Percentiles rank a stretch among this genome's conserved stretches.
Conservation (phyloP, 1,284 basidiomycete genomes). For the Ceratobasidium sp. region DNA sequence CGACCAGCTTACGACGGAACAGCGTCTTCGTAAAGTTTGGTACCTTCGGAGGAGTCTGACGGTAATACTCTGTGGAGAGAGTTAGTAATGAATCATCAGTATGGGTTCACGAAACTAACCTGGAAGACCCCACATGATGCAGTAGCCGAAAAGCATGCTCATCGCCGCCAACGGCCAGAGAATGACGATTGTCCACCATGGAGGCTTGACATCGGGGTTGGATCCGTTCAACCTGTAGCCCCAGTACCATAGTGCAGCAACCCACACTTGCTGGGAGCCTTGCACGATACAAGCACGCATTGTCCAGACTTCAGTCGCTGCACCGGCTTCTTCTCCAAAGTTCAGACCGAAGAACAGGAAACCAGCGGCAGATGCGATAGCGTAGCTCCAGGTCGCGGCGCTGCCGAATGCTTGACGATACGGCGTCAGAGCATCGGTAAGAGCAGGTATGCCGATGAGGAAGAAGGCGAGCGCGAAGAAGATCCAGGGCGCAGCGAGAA, state of each 20-base stretch:
- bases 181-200: constrained; percentile 86
- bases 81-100: constrained; percentile 1
- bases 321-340: constrained; percentile 95
- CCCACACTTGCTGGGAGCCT: constrained; percentile 93
- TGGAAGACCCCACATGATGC: constrained; percentile 87
- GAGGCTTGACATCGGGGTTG: constrained; percentile 65
- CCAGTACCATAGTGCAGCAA: constrained; percentile 95
- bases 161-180: constrained; percentile 86
- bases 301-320: constrained; percentile 92
- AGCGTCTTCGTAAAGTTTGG: constrained; percentile 90
- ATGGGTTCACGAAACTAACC: constrained; percentile 63
- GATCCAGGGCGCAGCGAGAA: constrained; percentile 87
- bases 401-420: constrained; percentile 77
- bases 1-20: constrained; percentile 87
- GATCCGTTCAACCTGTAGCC: constrained; percentile 79
- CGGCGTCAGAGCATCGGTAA: constrained; percentile 71
- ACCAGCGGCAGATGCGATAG: constrained; percentile 88
- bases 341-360: constrained; percentile 95
- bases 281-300: constrained; percentile 90
- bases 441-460: constrained; percentile 86
- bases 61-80: constrained; percentile 75
- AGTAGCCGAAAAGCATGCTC: constrained; percentile 80
- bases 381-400: constrained; percentile 89
- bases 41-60: constrained; percentile 91
- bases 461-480: constrained; percentile 92